phyloP scores from a whole-genome alignment of 805 yeast genomes.

The Candida multigemmis region DNA sequence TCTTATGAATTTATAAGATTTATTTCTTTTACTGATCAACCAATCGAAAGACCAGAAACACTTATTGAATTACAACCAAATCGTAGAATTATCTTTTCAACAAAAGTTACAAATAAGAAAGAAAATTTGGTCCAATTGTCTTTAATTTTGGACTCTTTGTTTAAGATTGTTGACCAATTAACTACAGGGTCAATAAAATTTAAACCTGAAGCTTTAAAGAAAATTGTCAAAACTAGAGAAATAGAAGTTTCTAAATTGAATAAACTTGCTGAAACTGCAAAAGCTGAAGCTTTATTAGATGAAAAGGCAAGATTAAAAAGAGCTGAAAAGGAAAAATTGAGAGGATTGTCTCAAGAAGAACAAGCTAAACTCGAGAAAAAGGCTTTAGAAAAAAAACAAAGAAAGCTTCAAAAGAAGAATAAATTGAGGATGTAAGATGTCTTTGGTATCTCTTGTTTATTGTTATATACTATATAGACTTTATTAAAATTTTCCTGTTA shows the following conservation, averaged over 20 bases:
- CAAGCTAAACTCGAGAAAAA: slow-evolving; percentile 72
- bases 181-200: slow-evolving; percentile 42
- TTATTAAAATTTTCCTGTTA: slow-evolving; percentile 36
- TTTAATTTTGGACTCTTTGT: slow-evolving; percentile 43
- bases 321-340: slow-evolving; percentile 49
- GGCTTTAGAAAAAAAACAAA: slow-evolving; percentile 72
- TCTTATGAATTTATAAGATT: slow-evolving; percentile 43
- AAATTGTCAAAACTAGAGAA: slow-evolving; percentile 71
- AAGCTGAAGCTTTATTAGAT: slow-evolving; percentile 60
- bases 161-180: slow-evolving; percentile 51
- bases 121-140: slow-evolving; percentile 42
- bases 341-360: slow-evolving; percentile 62
- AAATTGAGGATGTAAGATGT: slow-evolving; percentile 25
- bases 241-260: slow-evolving; percentile 60
- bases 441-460: not conserved
- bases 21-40: slow-evolving; percentile 79
- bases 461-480: slow-evolving; percentile 1
- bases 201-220: slow-evolving; percentile 69
- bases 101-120: slow-evolving; percentile 40
- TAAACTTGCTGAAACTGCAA: slow-evolving; percentile 56
- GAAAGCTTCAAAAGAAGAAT: slow-evolving; percentile 61
- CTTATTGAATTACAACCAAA: slow-evolving; percentile 45
- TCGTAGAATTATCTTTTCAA: slow-evolving; percentile 47
- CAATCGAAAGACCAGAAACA: slow-evolving; percentile 58
- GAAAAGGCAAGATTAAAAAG: slow-evolving; percentile 65